Conservation (phyloP, 2,329 filamentous ascomycete species). For the Phoma sp. region DNA sequence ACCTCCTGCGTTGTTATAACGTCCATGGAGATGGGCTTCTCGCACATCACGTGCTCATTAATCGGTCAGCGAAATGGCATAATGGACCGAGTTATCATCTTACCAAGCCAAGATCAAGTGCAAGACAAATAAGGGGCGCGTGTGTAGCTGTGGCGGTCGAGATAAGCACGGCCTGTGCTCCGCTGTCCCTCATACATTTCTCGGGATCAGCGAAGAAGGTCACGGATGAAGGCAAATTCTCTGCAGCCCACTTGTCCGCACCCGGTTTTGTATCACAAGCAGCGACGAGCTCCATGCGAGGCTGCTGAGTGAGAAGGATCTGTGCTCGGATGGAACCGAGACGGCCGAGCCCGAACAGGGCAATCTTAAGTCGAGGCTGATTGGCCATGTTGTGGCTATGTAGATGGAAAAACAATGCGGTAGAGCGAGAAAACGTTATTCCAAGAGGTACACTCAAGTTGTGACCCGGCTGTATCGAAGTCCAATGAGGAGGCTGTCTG, state of each 20-base stretch:
- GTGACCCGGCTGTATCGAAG: too few species aligned
- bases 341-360: slow-evolving; percentile 8
- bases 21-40: slow-evolving; percentile 15
- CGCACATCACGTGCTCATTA: slow-evolving; percentile 13
- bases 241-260: slow-evolving; percentile 5
- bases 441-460: too few species aligned
- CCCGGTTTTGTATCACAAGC: slow-evolving; percentile 12
- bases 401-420: not conserved
- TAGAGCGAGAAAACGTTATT: too few species aligned
- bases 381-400: not conserved
- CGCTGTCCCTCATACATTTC: slow-evolving; percentile 9
- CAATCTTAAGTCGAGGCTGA: slow-evolving; percentile 8
- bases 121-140: slow-evolving; percentile 2
- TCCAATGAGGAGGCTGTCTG: too few species aligned
- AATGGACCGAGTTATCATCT: not conserved
- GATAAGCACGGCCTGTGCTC: slow-evolving; percentile 9
- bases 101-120: slow-evolving; percentile 1
- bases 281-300: slow-evolving; percentile 10
- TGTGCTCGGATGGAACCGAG: slow-evolving; percentile 9
- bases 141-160: slow-evolving; percentile 10
- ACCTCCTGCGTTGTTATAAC: slow-evolving; percentile 4
- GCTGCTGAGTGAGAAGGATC: slow-evolving; percentile 7
- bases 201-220: slow-evolving; percentile 7
- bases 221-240: slow-evolving; percentile 7
- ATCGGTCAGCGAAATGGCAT: not conserved